Base-by-base conservation (phyloP, 106 monocot species). In the Acorus calamus region DNA sequence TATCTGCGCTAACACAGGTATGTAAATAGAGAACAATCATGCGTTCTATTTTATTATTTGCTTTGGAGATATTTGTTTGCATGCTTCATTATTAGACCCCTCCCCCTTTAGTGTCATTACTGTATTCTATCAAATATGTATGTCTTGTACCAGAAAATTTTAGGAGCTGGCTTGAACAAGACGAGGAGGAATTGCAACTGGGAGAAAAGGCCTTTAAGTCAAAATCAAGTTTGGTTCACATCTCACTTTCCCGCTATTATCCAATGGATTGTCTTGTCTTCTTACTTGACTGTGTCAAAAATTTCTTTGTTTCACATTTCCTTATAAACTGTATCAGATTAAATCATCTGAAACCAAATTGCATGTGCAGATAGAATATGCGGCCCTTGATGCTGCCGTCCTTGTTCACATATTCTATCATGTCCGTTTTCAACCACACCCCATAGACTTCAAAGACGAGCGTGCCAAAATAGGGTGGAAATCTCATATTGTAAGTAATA, bases 81-180 rank as follows among this genome's bases (percentile, higher is more conserved):
- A 28, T 28, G 28, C 28, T 28, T 28, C 28, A 28, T 28, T 28
- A n/a, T n/a, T n/a, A n/a, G n/a, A n/a, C n/a, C n/a, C n/a, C n/a
- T n/a, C n/a, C n/a, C n/a, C n/a, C n/a, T n/a, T n/a, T n/a, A n/a
- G n/a, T n/a, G n/a, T n/a, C n/a, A n/a, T n/a, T n/a, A n/a, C n/a
- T n/a, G n/a, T n/a, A n/a, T n/a, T n/a, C n/a, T n/a, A 28, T 28
- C 28, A 28, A 28, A 28, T 14, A 60, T 11, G 4, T 56, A 47
- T 61, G 66, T 12, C 51, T 63, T 62, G 42, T 10, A 64, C 14
- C 75, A 96, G 96, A 79, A 87, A 81, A 74, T 91, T 64, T 69
- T 96, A 59, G 96, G 96, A 70, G 87, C 91, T 76, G 87, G 82
- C 69, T 81, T 96, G 76, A 91, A 96, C 75, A 96, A 96, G 77